Percentiles rank a stretch among this genome's conserved stretches.
These are phyloP conservation scores for Aureobasidium sp. DNA, from an alignment of 2,329 filamentous ascomycete species.

Conservation along the genomic window DNA sequence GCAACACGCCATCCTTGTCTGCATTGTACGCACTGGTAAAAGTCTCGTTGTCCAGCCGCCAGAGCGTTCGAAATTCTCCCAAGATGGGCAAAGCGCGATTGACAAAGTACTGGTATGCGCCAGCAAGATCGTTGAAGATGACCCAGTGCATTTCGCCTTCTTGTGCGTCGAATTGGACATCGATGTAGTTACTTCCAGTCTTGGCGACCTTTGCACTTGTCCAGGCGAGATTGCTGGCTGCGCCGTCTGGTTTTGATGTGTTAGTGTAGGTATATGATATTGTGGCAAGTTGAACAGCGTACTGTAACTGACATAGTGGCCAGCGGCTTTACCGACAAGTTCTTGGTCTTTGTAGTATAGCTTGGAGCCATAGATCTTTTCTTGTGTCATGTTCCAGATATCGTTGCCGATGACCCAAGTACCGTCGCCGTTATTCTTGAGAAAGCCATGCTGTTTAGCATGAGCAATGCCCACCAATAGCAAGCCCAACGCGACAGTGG, in stretches of 20 bases:
- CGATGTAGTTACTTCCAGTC: constrained; percentile 38
- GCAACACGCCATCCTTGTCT: constrained; percentile 40
- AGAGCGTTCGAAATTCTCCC: constrained; percentile 46
- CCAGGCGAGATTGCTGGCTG: constrained; percentile 42
- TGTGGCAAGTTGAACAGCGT: constrained; percentile 15
- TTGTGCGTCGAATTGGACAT: constrained; percentile 41
- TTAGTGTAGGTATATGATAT: neutral
- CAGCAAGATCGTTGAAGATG: constrained; percentile 41
- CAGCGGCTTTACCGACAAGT: constrained; percentile 35
- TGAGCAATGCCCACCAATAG: neutral
- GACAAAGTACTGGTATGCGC: constrained; percentile 52
- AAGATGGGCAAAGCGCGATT: constrained; percentile 43
- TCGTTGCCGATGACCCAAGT: constrained; percentile 36
- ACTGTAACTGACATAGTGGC: constrained; percentile 43
- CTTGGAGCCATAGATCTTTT: constrained; percentile 33
- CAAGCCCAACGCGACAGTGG: neutral
- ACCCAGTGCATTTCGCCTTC: constrained; percentile 50
- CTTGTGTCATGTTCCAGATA: constrained; percentile 38
- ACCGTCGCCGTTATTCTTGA: constrained; percentile 28
- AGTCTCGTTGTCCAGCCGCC: constrained; percentile 43
- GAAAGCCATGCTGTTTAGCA: constrained; percentile 20
- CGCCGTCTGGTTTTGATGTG: constrained; percentile 36
- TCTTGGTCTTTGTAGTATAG: constrained; percentile 38
- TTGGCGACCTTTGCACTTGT: constrained; percentile 40
- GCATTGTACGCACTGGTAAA: constrained; percentile 43